These are phyloP conservation scores for Calophaca sinica DNA, from an alignment of 306 rosid species.

Conservation along the genomic window DNA sequence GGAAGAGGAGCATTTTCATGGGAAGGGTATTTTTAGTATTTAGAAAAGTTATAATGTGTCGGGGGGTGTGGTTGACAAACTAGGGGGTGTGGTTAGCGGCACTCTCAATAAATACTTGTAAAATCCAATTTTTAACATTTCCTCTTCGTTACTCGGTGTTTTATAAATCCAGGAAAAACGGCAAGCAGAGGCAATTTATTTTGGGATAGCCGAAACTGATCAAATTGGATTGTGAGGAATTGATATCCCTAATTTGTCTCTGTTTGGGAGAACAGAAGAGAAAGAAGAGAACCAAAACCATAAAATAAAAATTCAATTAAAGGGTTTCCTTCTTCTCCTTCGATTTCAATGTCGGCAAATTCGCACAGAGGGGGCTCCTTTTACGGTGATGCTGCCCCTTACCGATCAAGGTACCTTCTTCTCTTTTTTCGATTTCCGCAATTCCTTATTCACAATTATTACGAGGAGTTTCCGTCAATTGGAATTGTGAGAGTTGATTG, in stretches of 20 bases:
- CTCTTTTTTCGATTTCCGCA: not conserved
- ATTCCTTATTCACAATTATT: not conserved
- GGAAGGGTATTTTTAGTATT: no score
- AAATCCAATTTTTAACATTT: no score
- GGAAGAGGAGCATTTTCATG: no score
- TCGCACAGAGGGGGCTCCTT: slow-evolving; percentile 56
- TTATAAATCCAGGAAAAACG: no score
- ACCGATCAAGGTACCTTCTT: slow-evolving; percentile 65
- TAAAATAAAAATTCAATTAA: not conserved
- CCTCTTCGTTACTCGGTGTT: no score
- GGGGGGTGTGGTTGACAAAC: no score
- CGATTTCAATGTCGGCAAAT: slow-evolving; percentile 64
- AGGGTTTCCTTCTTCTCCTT: slow-evolving; percentile 32
- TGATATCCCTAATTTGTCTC: not conserved
- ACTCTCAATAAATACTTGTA: no score
- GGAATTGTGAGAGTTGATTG: slow-evolving; percentile 6
- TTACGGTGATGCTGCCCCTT: slow-evolving; percentile 68
- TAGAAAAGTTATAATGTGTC: no score
- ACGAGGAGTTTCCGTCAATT: slow-evolving; percentile 1
- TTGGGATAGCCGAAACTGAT: not conserved
- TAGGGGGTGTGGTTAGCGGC: no score
- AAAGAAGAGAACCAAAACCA: not conserved
- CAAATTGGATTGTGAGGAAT: not conserved
- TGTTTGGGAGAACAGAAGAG: not conserved
- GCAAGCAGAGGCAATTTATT: no score